Conservation (phyloP, 257 asterid genomes). For the Solanum pinnatisectum region DNA sequence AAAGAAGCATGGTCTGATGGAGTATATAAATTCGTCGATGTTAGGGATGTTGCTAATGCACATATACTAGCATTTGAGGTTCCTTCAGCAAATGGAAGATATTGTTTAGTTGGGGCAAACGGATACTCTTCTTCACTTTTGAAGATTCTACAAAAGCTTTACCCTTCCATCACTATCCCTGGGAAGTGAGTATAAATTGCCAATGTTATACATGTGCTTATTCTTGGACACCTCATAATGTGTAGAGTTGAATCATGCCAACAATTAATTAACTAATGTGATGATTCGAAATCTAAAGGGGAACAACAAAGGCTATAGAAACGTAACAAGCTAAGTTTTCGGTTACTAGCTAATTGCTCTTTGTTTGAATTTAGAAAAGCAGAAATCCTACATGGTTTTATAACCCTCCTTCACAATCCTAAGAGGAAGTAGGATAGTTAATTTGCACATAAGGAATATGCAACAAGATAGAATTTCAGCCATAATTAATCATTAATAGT, state of each 20-base stretch:
- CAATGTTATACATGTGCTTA: neutral
- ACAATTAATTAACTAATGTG: neutral
- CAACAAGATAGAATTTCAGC: no score
- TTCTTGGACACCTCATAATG: neutral
- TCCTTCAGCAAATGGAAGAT: constrained; percentile 37
- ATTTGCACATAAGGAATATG: no score
- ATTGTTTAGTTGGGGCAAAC: constrained; percentile 35
- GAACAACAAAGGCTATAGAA: neutral
- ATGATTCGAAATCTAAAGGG: no score
- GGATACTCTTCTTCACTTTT: constrained; percentile 18
- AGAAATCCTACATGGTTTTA: neutral
- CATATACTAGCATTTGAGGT: constrained; percentile 44
- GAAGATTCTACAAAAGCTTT: constrained; percentile 17
- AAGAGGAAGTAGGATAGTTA: neutral
- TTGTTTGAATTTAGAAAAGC: neutral
- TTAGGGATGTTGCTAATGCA: constrained; percentile 47
- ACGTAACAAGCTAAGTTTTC: neutral
- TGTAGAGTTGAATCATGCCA: neutral
- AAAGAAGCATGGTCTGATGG: constrained; percentile 16
- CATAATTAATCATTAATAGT: no score
- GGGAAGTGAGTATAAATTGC: constrained; percentile 15
- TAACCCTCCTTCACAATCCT: neutral
- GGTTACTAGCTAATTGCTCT: neutral
- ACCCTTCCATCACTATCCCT: constrained; percentile 38
- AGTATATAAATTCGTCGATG: constrained; percentile 34